Evolutionary conservation across 352 stramenopile species (phyloP), one percentile per base, ranked within the genome.

Genomic region (Pseudoperonospora humuli): DNA sequence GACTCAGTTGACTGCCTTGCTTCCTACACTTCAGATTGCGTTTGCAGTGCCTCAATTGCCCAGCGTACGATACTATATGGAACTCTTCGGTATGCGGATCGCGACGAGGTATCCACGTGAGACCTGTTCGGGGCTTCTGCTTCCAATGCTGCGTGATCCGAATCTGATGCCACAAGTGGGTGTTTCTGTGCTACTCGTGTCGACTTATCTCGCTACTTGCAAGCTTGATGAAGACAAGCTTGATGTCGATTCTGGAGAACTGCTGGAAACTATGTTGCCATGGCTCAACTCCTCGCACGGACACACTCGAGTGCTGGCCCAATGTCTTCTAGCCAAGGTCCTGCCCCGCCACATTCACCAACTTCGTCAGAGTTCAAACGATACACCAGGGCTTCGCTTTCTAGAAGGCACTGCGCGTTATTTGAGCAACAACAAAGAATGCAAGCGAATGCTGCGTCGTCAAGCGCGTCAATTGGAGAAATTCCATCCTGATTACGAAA

Each of bases 401-500:
- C 56, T 89, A 13, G 36, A 72, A 32, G 55, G 65, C 0, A 80
- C 77, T 6, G 58, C 66, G 19, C 53, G 61, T 10, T 92, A 77
- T 46, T 24, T 92, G 40, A 92, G 73, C 43, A 66, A 76, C 31
- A 92, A 89, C 58, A 89, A 89, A 50, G 79, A 92, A 36, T 72
- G 64, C 52, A 92, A 89, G 42, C 70, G 79, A 35, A 86, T 92
- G 76, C 62, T 84, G 40, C 75, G 79, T 35, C 79, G 79, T 5
- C 79, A 92, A 43, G 55, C 59, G 4, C 67, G 64, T 6, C 76
- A 92, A 26, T 50, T 92, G 17, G 56, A 69, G 19, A 60, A 65
- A 21, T 84, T 89, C 45, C 47, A 53, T 7, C 79, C 79, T 0
- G 73, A 79, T 24, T 80, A 79, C 40, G 71, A 87, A 59, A 84